phyloP scores from a whole-genome alignment of 108 stramenopile genomes.

The Aurantiochytrium sp. region DNA sequence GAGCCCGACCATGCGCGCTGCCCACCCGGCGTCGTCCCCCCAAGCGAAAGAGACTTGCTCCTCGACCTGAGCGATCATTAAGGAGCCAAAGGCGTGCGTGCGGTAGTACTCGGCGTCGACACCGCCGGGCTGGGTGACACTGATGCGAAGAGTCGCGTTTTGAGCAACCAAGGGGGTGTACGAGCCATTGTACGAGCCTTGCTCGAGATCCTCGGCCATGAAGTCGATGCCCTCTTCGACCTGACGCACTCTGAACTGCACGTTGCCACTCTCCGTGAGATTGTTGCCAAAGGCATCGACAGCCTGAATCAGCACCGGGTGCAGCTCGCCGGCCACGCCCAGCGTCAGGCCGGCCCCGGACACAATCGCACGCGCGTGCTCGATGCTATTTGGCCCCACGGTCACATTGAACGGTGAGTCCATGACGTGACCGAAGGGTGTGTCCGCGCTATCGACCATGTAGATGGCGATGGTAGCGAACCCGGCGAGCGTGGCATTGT shows the following conservation, averaged over 20 bases:
- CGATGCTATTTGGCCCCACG: not conserved
- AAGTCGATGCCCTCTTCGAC: not conserved
- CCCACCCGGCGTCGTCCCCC: not conserved
- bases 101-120: not conserved
- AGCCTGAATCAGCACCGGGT: not conserved
- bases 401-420: not conserved
- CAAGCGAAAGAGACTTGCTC: not conserved
- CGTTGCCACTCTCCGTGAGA: not conserved
- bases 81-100: not conserved
- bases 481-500: not conserved
- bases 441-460: not conserved
- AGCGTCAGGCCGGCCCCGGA: not conserved
- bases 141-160: not conserved
- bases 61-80: not conserved
- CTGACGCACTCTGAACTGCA: not conserved
- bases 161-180: not conserved
- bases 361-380: not conserved
- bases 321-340: not conserved
- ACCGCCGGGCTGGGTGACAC: not conserved
- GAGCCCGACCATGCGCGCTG: not conserved
- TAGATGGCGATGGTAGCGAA: not conserved
- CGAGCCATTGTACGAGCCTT: not conserved
- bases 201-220: not conserved
- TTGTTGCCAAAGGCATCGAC: slow-evolving; percentile 22
- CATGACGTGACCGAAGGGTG: not conserved